Percentiles rank a stretch among this genome's conserved stretches.
Conservation (phyloP, 1,284 basidiomycete species). For the Cutaneotrichosporon sp. region DNA sequence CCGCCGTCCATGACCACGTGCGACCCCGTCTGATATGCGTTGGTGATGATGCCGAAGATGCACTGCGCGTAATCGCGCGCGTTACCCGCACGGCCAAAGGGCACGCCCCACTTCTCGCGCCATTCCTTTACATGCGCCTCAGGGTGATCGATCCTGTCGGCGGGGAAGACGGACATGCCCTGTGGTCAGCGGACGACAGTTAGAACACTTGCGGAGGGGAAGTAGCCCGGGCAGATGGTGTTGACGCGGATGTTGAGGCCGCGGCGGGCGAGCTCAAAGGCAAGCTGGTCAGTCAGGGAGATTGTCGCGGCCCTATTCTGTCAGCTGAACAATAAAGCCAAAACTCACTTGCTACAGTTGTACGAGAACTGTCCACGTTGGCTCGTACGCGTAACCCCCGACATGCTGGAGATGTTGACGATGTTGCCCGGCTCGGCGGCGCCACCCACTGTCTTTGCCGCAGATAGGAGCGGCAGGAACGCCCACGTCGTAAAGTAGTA, state of each 20-base stretch:
- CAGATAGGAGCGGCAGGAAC: constrained; percentile 49
- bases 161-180: constrained; percentile 47
- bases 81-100: constrained; percentile 46
- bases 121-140: constrained; percentile 27
- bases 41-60: constrained; percentile 26
- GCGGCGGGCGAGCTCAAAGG: constrained; percentile 34
- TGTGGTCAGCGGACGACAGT: constrained; percentile 12
- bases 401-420: constrained; percentile 43
- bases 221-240: constrained; percentile 32
- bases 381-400: constrained; percentile 19
- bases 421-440: constrained; percentile 48
- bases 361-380: constrained; percentile 50
- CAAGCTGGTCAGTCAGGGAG: constrained; percentile 33
- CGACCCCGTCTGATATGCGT: constrained; percentile 48
- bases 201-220: constrained; percentile 24
- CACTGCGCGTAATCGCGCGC: constrained; percentile 50
- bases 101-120: constrained; percentile 42
- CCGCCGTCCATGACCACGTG: constrained; percentile 50
- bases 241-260: constrained; percentile 38
- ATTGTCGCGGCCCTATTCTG: constrained; percentile 35
- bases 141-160: constrained; percentile 18
- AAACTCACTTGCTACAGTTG: constrained; percentile 48
- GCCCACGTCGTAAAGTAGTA: constrained; percentile 53
- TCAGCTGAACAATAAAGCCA: background rate
- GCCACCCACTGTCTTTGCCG: constrained; percentile 40